Evolutionary conservation across 352 stramenopile genomes (phyloP).

Genomic region (Phytopythium ostracodes): DNA sequence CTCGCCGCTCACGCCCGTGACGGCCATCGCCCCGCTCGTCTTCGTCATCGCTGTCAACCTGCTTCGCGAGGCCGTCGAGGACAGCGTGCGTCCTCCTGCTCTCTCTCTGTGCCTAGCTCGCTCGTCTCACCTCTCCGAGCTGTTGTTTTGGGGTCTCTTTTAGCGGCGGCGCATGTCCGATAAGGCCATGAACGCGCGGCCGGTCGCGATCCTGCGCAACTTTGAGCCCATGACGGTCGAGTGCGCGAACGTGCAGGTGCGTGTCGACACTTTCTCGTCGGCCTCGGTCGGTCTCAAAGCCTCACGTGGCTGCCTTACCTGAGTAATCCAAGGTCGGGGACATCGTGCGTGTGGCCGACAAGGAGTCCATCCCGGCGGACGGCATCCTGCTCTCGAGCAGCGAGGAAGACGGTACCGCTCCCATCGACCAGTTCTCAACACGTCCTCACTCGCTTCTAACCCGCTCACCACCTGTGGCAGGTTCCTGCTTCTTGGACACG

Average conservation of each 20-base stretch:
- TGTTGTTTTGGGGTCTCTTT: not conserved
- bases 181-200: slow-evolving; percentile 53
- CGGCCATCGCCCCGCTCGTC: slow-evolving; percentile 74
- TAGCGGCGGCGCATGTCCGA: slow-evolving; percentile 55
- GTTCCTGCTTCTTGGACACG: slow-evolving; percentile 78
- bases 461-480: slow-evolving; percentile 12
- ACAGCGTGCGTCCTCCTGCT: slow-evolving; percentile 57
- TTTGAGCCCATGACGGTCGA: slow-evolving; percentile 51
- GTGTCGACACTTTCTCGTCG: not conserved
- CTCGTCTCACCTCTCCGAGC: not conserved
- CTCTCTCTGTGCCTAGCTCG: too few relatives aligned
- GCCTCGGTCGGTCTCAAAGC: not conserved
- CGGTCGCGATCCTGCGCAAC: slow-evolving; percentile 51
- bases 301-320: too few relatives aligned
- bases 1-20: slow-evolving; percentile 64
- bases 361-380: slow-evolving; percentile 89
- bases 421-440: too few relatives aligned
- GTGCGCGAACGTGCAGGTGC: slow-evolving; percentile 76
- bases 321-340: slow-evolving; percentile 67
- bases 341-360: slow-evolving; percentile 81
- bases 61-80: slow-evolving; percentile 75
- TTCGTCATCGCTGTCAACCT: slow-evolving; percentile 80
- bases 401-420: slow-evolving; percentile 82
- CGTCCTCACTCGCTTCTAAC: not conserved
- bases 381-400: slow-evolving; percentile 85